Conservation (phyloP, 306 rosid genomes). For the Malus orientalis region DNA sequence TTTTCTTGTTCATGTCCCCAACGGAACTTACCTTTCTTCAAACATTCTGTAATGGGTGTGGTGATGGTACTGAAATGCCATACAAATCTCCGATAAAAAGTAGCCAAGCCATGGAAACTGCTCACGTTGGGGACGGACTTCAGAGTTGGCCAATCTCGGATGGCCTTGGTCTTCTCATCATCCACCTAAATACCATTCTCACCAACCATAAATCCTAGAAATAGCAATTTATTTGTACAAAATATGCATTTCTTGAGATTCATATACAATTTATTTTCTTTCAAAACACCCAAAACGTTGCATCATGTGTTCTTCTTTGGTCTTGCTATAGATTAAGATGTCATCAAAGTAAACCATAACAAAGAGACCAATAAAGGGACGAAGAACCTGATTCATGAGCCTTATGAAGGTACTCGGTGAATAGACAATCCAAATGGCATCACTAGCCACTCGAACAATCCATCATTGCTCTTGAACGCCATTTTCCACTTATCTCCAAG, state of each 20-base stretch:
- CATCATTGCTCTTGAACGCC: not conserved
- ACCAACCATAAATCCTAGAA: not conserved
- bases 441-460: not conserved
- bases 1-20: not conserved
- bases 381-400: not conserved
- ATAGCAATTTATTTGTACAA: not conserved
- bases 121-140: too few species aligned
- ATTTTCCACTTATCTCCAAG: not conserved
- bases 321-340: not conserved
- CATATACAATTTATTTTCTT: not conserved
- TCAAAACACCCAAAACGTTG: not conserved
- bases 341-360: not conserved
- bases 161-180: not conserved
- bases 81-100: too few species aligned
- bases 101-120: too few species aligned
- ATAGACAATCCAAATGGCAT: not conserved
- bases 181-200: not conserved
- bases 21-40: not conserved
- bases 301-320: not conserved
- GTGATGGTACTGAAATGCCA: not conserved
- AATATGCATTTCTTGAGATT: not conserved
- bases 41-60: not conserved
- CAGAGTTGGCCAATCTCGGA: not conserved
- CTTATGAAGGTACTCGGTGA: not conserved
- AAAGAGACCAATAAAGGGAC: not conserved